A percentile compares a stretch with the other conserved stretches of the same genome.
Conservation (phyloP, 768 basidiomycete species). For the Mycena kentingensis region DNA sequence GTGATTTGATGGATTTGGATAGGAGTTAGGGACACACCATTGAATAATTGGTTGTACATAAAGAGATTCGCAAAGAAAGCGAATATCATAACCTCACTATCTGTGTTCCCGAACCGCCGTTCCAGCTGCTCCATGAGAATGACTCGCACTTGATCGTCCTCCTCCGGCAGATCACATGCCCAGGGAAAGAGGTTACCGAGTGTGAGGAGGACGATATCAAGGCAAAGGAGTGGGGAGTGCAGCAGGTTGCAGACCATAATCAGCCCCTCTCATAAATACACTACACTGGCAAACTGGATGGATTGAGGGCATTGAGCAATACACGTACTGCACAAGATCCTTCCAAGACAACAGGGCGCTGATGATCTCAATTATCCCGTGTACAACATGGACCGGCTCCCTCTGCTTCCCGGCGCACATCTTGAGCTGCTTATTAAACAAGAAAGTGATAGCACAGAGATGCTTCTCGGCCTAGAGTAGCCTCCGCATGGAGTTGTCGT, state of each 20-base stretch:
- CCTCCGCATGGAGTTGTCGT: slow-evolving; percentile 22
- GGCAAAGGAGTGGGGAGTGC: slow-evolving; percentile 24
- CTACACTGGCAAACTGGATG: slow-evolving; percentile 23
- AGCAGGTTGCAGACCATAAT: slow-evolving; percentile 31
- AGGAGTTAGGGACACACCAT: neutral
- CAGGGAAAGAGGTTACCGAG: slow-evolving; percentile 28
- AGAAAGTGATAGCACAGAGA: neutral
- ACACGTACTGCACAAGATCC: slow-evolving; percentile 25
- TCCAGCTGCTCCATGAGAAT: slow-evolving; percentile 33
- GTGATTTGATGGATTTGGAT: too few relatives aligned
- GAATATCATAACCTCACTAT: slow-evolving; percentile 39
- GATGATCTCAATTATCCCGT: slow-evolving; percentile 12
- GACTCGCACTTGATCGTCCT: slow-evolving; percentile 4
- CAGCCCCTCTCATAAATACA: slow-evolving; percentile 32
- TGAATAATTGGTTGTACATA: slow-evolving; percentile 16
- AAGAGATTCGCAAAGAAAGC: slow-evolving; percentile 39
- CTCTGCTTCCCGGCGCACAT: slow-evolving; percentile 5
- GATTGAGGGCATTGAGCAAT: slow-evolving; percentile 2
- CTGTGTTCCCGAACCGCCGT: slow-evolving; percentile 33
- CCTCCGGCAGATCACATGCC: slow-evolving; percentile 16
- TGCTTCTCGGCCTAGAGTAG: slow-evolving; percentile 16
- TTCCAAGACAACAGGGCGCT: slow-evolving; percentile 28
- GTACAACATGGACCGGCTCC: slow-evolving; percentile 5
- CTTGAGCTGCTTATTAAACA: slow-evolving; percentile 5
- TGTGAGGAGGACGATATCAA: slow-evolving; percentile 27